Evolutionary conservation across 345 rosid species (phyloP).

Genomic region (Anacardium occidentale): DNA sequence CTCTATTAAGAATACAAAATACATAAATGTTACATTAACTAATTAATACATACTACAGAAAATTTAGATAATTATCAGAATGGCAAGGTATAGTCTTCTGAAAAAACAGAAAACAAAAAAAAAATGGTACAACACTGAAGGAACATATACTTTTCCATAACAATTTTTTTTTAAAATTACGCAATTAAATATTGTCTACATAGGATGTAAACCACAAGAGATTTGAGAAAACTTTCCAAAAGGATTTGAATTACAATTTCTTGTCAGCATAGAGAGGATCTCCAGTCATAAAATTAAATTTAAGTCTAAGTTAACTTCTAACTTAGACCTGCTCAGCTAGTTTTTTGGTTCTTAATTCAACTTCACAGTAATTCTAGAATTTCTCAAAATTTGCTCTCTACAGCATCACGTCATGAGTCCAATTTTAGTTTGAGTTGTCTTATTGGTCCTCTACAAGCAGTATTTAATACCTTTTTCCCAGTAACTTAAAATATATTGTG

Average conservation of each 20-base stretch:
- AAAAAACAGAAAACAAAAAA: not conserved
- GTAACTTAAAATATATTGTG: not conserved
- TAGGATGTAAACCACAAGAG: not conserved
- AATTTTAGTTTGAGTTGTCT: not conserved
- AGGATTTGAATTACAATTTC: not conserved
- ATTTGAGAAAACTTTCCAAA: not conserved
- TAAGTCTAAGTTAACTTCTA: not conserved
- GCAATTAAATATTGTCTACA: not conserved
- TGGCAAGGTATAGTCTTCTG: constrained; percentile 1
- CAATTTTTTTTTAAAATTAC: not conserved
- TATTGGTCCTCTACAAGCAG: not conserved
- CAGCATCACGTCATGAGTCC: not conserved
- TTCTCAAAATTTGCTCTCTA: not conserved
- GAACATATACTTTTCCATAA: not conserved
- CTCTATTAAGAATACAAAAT: constrained; percentile 33
- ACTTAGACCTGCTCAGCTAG: not conserved
- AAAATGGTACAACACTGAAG: not conserved
- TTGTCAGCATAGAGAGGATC: not conserved
- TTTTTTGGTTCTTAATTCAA: not conserved
- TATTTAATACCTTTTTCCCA: not conserved
- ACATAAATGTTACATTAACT: not conserved
- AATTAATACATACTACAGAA: not conserved
- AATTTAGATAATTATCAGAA: not conserved
- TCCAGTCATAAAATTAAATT: not conserved
- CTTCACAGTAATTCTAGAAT: not conserved